Evolutionary conservation across 2,329 filamentous ascomycete species (phyloP).

Genomic region (Sarocladium oryzae): DNA sequence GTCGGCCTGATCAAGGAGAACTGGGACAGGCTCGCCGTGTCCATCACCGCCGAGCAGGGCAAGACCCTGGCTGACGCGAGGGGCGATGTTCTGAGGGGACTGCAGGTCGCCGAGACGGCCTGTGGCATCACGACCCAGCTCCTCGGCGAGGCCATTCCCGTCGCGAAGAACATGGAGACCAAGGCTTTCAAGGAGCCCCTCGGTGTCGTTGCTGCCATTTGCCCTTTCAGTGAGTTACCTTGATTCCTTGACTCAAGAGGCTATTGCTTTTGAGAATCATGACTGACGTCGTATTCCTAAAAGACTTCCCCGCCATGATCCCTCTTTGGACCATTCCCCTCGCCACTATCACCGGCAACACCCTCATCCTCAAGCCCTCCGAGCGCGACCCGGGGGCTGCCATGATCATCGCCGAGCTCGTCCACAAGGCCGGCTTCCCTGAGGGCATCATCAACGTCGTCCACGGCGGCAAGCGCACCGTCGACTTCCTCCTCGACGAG

Average conservation of each 20-base stretch:
- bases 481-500: constrained; percentile 73
- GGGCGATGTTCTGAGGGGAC: constrained; percentile 66
- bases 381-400: constrained; percentile 67
- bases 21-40: constrained; percentile 69
- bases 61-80: constrained; percentile 74
- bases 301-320: constrained; percentile 78
- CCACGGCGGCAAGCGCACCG: constrained; percentile 65
- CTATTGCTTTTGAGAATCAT: background rate
- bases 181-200: constrained; percentile 64
- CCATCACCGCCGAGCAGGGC: constrained; percentile 72
- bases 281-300: background rate
- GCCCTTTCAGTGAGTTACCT: constrained; percentile 55
- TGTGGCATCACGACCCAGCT: constrained; percentile 68
- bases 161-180: constrained; percentile 77
- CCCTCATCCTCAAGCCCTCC: constrained; percentile 68
- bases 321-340: constrained; percentile 76
- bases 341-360: constrained; percentile 72
- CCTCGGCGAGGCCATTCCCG: constrained; percentile 68
- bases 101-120: constrained; percentile 71
- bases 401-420: constrained; percentile 55
- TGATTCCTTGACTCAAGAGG: background rate
- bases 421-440: constrained; percentile 65
- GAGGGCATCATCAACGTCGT: constrained; percentile 69
- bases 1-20: constrained; percentile 65
- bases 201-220: constrained; percentile 66